Percentiles rank a stretch among this genome's conserved stretches.
Evolutionary conservation across 768 basidiomycete genomes (phyloP).

Genomic region (Boletellus ananiceps): DNA sequence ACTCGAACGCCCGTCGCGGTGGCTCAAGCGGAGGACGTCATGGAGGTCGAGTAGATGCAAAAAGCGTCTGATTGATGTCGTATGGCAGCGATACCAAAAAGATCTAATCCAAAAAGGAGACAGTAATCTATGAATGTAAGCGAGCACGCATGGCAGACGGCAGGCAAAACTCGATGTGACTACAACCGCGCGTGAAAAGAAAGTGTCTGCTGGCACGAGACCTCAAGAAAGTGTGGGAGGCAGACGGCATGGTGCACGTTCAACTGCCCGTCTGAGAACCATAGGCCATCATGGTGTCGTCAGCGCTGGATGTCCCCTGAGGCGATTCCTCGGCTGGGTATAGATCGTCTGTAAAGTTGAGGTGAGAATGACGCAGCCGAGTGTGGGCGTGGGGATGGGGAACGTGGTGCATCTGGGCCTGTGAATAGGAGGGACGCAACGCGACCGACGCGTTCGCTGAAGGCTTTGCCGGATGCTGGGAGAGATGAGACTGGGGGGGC

Average conservation of each 20-base stretch:
- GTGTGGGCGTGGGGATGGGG: constrained; percentile 78
- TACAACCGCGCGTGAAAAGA: too few relatives aligned
- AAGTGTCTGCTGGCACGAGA: constrained; percentile 2
- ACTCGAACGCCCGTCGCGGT: not conserved
- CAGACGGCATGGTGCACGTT: not conserved
- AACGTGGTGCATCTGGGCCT: constrained; percentile 71
- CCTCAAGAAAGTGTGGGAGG: not conserved
- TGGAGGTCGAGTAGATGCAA: constrained; percentile 46
- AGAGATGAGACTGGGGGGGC: constrained; percentile 13
- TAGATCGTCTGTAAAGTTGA: constrained; percentile 38
- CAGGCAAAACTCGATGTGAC: too few relatives aligned
- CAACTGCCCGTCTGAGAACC: constrained; percentile 33
- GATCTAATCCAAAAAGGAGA: constrained; percentile 23
- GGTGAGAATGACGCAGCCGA: constrained; percentile 59
- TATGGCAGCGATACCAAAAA: constrained; percentile 18
- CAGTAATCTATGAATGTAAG: constrained; percentile 24
- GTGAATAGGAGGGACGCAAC: constrained; percentile 55
- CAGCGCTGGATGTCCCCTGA: constrained; percentile 24
- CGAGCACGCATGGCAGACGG: not conserved
- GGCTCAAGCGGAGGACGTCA: constrained; percentile 37
- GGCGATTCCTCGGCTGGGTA: constrained; percentile 31
- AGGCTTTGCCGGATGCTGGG: constrained; percentile 27
- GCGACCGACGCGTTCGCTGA: constrained; percentile 40
- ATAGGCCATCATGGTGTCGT: constrained; percentile 49
- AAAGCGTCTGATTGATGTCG: not conserved